Evolutionary conservation across 176 grass and related monocot species (phyloP), one percentile per base, ranked within the genome.

Genomic region (Avena sativa): DNA sequence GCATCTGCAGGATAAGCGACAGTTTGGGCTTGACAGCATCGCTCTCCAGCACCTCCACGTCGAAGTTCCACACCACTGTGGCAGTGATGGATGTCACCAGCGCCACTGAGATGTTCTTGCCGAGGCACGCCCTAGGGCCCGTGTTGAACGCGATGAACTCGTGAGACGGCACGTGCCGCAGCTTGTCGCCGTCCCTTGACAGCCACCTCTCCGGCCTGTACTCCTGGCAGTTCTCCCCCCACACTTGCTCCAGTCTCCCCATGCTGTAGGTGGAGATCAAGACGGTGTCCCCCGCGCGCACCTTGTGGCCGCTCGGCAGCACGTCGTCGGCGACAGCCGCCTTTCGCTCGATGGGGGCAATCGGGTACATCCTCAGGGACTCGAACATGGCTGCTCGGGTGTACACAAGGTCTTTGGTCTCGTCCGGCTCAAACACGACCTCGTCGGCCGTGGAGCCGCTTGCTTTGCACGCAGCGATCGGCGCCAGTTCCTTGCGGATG

Each of bases 321-420:
- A 68, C 6, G 64, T 68, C 64, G 30, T 68, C 64, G 30, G 64
- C 30, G 14, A 68, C 14, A 0, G 7, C 66, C 34, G 2, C 4
- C 66, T 70, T 70, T 14, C 66, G 83, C 60, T 88, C 79, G 0
- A 74, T 19, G 1, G 90, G 82, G 3, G 26, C 26, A 0, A 86
- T 21, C 0, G 86, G 90, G 26, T 52, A 88, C 1, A 91, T 82
- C 78, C 90, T 71, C 44, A 91, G 55, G 28, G 86, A 80, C 79
- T 91, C 90, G 26, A 81, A 80, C 21, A 88, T 32, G 14, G 90
- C 90, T 25, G 86, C 90, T 4, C 71, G 86, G 13, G 81, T 34
- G 61, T 91, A 91, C 3, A 78, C 49, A 3, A 82, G 80, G 30
- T 32, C 57, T 9, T 78, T 50, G 11, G 62, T 34, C 10, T 88